A percentile compares a stretch with the other conserved stretches of the same genome.
phyloP scores from a whole-genome alignment of 805 yeast species.

The Suhomyces faveliae region DNA sequence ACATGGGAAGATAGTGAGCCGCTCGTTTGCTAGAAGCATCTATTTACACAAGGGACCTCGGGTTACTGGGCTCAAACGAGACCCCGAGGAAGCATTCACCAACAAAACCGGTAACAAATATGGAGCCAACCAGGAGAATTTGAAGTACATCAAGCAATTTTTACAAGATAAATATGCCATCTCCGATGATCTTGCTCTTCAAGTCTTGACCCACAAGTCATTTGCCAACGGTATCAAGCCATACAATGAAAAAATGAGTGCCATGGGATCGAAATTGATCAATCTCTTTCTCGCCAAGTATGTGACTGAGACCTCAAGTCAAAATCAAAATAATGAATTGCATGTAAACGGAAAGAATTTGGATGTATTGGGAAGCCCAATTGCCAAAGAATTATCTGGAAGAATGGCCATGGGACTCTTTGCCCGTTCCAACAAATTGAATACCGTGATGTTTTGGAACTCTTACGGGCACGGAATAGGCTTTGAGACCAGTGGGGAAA shows the following conservation, averaged over 20 bases:
- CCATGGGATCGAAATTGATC: slow-evolving; percentile 65
- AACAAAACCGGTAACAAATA: slow-evolving; percentile 44
- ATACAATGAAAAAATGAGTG: slow-evolving; percentile 79
- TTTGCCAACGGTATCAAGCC: slow-evolving; percentile 91
- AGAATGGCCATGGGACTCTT: slow-evolving; percentile 51
- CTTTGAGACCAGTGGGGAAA: slow-evolving; percentile 53
- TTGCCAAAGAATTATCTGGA: slow-evolving; percentile 51
- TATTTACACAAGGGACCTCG: slow-evolving; percentile 52
- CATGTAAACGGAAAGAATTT: slow-evolving; percentile 51
- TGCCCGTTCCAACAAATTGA: slow-evolving; percentile 49
- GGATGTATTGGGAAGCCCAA: slow-evolving; percentile 57
- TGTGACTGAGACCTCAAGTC: slow-evolving; percentile 31
- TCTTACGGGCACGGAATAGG: slow-evolving; percentile 48
- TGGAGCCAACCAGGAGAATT: slow-evolving; percentile 49
- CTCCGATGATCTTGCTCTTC: slow-evolving; percentile 63
- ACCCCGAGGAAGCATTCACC: slow-evolving; percentile 53
- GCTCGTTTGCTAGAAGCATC: slow-evolving; percentile 22
- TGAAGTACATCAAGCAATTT: slow-evolving; percentile 48
- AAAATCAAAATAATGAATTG: slow-evolving; percentile 21
- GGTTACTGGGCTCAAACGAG: slow-evolving; percentile 69
- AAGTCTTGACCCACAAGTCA: slow-evolving; percentile 88
- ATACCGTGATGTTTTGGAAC: slow-evolving; percentile 64
- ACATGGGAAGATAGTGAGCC: slow-evolving; percentile 4
- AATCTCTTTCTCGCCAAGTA: slow-evolving; percentile 48
- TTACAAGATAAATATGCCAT: slow-evolving; percentile 49